Base-by-base conservation (phyloP, 2,329 filamentous ascomycete species). In the Colletotrichum spaethianum region DNA sequence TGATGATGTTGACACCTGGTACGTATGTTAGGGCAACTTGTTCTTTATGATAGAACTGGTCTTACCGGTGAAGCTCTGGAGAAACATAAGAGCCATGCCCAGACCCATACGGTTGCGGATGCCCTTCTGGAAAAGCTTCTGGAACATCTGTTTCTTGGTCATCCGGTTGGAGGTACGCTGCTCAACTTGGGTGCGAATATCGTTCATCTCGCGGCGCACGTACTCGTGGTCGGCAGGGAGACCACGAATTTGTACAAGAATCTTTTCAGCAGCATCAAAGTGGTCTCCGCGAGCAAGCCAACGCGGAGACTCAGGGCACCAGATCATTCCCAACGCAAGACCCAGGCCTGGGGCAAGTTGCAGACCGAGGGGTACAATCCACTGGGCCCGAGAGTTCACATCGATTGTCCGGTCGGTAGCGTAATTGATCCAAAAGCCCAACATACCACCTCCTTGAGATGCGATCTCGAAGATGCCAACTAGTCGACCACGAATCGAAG, bases 121-220 rank as follows among this genome's bases (percentile, higher is more conserved):
- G 4, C 82, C 79, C 76, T 79, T 79, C n/a, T 79, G 75, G 71
- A 83, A 80, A 4, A 82, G 75, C 76, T 80, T 82, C 75, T 75
- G 76, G 72, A 81, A 75, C 73, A 77, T 75, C 28, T 76, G 72
- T 73, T 74, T 75, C 67, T 76, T 75, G 73, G 75, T 79, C 74
- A 80, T 75, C 8, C 76, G 79, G 16, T 77, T 73, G 8, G 76
- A 80, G 44, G 76, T 79, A 44, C 75, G 75, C 65, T 90, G 87
- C 28, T 88, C 84, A 23, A 92, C 89, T 18, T 90, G 90, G 1
- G 83, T 80, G 48, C 86, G 85, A 73, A 92, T 91, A 71, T 91
- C 89, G 23, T 83, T 81, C 76, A 89, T 89, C 75, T 91, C 88
- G 18, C 80, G 77, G n/a, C 75, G 77, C 55, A 81, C 68, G 28